Conservation (phyloP, 2,329 filamentous ascomycete genomes). For the Colletotrichum spinosum region DNA sequence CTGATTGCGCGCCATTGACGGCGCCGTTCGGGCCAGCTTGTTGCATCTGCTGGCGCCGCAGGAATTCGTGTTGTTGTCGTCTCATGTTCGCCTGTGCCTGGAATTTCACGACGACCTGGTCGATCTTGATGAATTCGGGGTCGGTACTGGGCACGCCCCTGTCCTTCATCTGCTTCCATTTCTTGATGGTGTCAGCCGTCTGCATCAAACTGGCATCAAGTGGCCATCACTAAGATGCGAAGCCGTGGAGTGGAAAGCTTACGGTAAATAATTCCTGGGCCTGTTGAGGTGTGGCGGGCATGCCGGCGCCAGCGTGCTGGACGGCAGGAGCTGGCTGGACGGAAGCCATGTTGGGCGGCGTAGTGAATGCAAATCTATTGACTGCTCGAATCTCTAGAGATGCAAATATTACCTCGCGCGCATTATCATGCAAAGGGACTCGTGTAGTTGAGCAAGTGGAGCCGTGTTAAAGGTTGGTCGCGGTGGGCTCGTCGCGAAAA, state of each 20-base stretch:
- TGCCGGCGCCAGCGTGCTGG: constrained; percentile 71
- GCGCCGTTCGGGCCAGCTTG: constrained; percentile 64
- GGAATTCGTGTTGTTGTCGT: constrained; percentile 56
- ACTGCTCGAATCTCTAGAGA: constrained; percentile 37
- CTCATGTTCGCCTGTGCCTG: constrained; percentile 73
- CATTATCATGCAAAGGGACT: constrained; percentile 35
- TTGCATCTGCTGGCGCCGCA: constrained; percentile 60
- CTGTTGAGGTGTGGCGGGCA: constrained; percentile 80
- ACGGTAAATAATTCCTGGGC: constrained; percentile 80
- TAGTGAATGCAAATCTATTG: constrained; percentile 30
- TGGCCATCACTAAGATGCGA: constrained; percentile 19
- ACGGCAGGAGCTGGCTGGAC: constrained; percentile 79
- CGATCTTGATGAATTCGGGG: constrained; percentile 87
- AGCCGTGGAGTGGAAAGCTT: constrained; percentile 44
- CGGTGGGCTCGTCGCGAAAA: constrained; percentile 37
- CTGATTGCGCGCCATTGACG: constrained; percentile 61
- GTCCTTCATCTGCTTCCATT: constrained; percentile 90
- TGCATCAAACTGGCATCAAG: not conserved
- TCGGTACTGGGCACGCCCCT: constrained; percentile 84
- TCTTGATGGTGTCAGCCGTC: constrained; percentile 61
- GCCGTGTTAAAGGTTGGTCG: constrained; percentile 34
- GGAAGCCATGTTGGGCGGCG: constrained; percentile 73
- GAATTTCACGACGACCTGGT: constrained; percentile 79
- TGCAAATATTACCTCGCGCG: constrained; percentile 35
- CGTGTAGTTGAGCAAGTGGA: constrained; percentile 26